Evolutionary conservation across 2,329 filamentous ascomycete genomes (phyloP).

Genomic region (Arthrobotrys sphaeroides): DNA sequence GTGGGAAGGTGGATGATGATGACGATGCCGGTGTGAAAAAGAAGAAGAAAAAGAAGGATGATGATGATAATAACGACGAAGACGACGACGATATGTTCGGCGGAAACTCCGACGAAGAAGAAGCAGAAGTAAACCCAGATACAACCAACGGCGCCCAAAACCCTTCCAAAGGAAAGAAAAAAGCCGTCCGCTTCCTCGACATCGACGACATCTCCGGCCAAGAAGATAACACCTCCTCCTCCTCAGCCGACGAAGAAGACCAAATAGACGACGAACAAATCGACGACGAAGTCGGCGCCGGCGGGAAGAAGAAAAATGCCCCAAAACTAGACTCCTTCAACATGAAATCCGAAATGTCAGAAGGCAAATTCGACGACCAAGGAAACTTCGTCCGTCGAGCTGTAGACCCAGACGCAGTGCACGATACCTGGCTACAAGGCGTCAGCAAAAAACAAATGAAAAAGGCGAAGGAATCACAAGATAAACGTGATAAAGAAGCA

Average conservation of each 20-base stretch:
- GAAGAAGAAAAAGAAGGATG: slow-evolving; percentile 60
- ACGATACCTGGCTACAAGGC: slow-evolving; percentile 92
- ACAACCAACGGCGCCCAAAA: not conserved
- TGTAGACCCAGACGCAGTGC: slow-evolving; percentile 83
- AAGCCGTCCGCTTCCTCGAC: slow-evolving; percentile 70
- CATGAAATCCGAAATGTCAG: slow-evolving; percentile 86
- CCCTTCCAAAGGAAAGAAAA: slow-evolving; percentile 62
- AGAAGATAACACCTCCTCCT: slow-evolving; percentile 68
- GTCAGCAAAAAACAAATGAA: slow-evolving; percentile 94
- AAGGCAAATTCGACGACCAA: slow-evolving; percentile 87
- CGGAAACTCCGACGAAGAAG: slow-evolving; percentile 62
- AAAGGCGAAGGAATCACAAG: slow-evolving; percentile 83
- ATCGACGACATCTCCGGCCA: slow-evolving; percentile 80
- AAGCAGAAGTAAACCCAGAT: no score
- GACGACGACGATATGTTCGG: slow-evolving; percentile 63
- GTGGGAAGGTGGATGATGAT: slow-evolving; percentile 71
- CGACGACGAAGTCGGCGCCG: slow-evolving; percentile 89
- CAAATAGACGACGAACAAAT: slow-evolving; percentile 74
- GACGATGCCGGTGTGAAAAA: slow-evolving; percentile 62
- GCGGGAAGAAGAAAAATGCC: slow-evolving; percentile 89
- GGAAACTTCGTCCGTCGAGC: slow-evolving; percentile 94
- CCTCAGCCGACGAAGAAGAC: slow-evolving; percentile 72
- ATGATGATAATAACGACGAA: slow-evolving; percentile 71
- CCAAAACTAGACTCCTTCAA: slow-evolving; percentile 97
- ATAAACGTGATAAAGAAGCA: slow-evolving; percentile 81